These are phyloP conservation scores for Nicotiana undulata DNA, from an alignment of 257 asterid species.

Conservation along the genomic window DNA sequence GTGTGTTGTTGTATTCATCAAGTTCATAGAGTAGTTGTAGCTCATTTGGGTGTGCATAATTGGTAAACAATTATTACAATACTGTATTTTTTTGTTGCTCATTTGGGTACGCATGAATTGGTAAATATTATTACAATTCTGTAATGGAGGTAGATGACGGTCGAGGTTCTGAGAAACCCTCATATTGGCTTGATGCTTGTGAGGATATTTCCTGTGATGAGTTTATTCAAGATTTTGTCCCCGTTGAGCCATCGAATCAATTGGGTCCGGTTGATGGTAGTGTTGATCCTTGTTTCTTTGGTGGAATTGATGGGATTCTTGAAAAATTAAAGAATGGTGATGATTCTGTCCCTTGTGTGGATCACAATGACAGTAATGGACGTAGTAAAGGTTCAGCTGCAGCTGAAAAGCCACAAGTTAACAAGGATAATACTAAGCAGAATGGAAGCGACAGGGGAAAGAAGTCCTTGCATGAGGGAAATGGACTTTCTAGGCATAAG, in stretches of 20 bases:
- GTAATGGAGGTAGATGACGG: slow-evolving; percentile 55
- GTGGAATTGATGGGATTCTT: slow-evolving; percentile 68
- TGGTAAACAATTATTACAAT: not conserved
- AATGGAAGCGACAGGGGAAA: not conserved
- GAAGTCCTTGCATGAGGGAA: not conserved
- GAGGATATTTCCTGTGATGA: slow-evolving; percentile 77
- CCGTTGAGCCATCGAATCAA: slow-evolving; percentile 11
- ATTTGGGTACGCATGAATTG: not conserved
- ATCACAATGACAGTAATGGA: slow-evolving; percentile 10
- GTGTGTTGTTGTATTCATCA: not conserved
- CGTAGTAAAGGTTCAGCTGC: slow-evolving; percentile 11
- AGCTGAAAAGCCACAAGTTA: slow-evolving; percentile 3
- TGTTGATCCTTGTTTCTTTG: slow-evolving; percentile 53
- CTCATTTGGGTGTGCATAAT: not conserved
- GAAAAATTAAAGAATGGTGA: slow-evolving; percentile 51
- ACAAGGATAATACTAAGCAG: not conserved
- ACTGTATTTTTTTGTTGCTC: not conserved
- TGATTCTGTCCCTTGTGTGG: slow-evolving; percentile 16
- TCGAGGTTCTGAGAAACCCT: slow-evolving; percentile 39
- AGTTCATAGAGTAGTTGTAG: no score
- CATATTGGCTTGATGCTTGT: slow-evolving; percentile 87
- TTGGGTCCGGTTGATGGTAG: slow-evolving; percentile 17
- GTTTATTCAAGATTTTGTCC: slow-evolving; percentile 30
- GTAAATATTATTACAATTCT: not conserved
- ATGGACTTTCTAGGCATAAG: not conserved